A percentile compares a stretch with the other conserved stretches of the same genome.
Conservation (phyloP, 2,329 filamentous ascomycete species). For the Cercospora sesami region DNA sequence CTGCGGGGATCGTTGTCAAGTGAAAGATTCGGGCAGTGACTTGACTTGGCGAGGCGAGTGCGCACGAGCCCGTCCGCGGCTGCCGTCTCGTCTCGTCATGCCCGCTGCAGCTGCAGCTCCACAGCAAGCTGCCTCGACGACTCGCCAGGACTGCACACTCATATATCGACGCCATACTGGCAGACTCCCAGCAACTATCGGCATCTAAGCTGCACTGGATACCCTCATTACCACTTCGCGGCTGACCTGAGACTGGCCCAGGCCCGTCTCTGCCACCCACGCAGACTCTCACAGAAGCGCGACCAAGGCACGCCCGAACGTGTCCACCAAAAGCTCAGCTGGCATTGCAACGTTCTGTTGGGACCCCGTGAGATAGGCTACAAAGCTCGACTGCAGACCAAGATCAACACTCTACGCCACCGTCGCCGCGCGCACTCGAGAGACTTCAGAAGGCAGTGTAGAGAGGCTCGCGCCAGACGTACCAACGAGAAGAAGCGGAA, state of each 20-base stretch:
- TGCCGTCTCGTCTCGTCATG: not conserved
- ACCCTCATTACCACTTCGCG: not conserved
- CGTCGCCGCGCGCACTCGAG: slow-evolving; percentile 5
- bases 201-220: not conserved
- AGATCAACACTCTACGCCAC: slow-evolving; percentile 11
- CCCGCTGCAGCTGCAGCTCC: not conserved
- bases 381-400: slow-evolving; percentile 10
- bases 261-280: not conserved
- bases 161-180: not conserved
- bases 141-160: not conserved
- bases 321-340: slow-evolving; percentile 3
- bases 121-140: not conserved
- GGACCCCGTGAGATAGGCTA: slow-evolving; percentile 13
- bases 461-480: not conserved
- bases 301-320: slow-evolving; percentile 5
- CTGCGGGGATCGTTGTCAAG: not conserved
- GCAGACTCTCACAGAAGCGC: not conserved
- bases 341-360: slow-evolving; percentile 9
- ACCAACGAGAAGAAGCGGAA: not conserved
- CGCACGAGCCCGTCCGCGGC: not conserved
- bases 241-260: slow-evolving; percentile 6
- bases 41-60: not conserved
- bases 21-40: not conserved
- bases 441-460: slow-evolving; percentile 10
- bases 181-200: not conserved